Evolutionary conservation across 1,284 basidiomycete genomes (phyloP), one percentile per base, ranked within the genome.

Genomic region (Marasmius sp.): DNA sequence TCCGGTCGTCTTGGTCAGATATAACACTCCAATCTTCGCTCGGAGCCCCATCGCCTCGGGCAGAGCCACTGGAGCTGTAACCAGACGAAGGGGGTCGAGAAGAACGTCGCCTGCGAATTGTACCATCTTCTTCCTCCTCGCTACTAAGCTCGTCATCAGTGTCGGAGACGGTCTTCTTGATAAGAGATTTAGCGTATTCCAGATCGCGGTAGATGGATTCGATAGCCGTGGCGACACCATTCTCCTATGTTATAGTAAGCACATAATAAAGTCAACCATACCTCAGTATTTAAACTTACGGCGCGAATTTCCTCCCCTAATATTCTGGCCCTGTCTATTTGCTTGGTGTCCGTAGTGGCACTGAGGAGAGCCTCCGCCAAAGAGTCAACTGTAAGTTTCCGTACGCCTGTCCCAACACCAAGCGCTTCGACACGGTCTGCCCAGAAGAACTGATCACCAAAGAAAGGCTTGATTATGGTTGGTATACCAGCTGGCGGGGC

Each of bases 361-460:
- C 81, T 75, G 34, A 80, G 70, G 37, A 99, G 79, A 0, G 97
- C 97, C 5, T 91, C 86, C 8, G 90, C 83, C 53, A 99, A 79
- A 52, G 77, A 79, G 12, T 93, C 87, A 4, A 89, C 87, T 14
- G 92, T 95, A 58, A 98, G 80, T 74, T 95, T 94, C 65, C 92
- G 86, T 45, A 98, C 88, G 58, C 89, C 86, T 39, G 88, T 83
- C 36, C 97, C 97, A 53, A 98, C 88, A 43, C 95, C 95, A 39
- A 99, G 83, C 3, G 93, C 93, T 74, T 98, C 95, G 20, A 97
- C 93, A 33, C 95, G 89, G 76, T 95, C 93, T 4, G 93, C 94
- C 94, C 95, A 98, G 77, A 98, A 98, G 75, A 91, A 95, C 71
- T 99, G 94, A 75, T 97, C 97, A 7, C 97, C 97, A 70, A 98